Conservation (phyloP, 768 basidiomycete genomes). For the Mrakia gelida region DNA sequence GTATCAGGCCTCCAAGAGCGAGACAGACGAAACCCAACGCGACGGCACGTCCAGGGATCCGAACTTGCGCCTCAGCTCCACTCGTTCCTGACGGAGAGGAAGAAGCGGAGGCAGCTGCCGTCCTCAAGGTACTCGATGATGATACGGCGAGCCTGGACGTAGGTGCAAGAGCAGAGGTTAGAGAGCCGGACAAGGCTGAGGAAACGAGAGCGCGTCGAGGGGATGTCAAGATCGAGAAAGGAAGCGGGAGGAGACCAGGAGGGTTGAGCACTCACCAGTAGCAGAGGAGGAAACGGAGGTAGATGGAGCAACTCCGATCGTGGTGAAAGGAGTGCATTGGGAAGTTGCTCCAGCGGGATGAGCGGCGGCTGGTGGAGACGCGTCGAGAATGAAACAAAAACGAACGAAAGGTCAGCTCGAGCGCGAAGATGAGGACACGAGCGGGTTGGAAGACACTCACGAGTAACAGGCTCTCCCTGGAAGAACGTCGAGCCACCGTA, state of each 20-base stretch:
- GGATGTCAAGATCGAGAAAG: not conserved
- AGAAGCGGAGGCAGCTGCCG: too few relatives aligned
- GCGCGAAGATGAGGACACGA: not conserved
- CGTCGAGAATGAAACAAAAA: not conserved
- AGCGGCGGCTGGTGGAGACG: slow-evolving; percentile 36
- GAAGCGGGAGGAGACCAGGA: not conserved
- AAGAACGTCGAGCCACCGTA: slow-evolving; percentile 33
- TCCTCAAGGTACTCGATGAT: too few relatives aligned
- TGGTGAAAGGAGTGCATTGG: slow-evolving; percentile 54
- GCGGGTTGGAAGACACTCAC: not conserved
- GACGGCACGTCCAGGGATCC: too few relatives aligned
- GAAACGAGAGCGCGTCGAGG: not conserved
- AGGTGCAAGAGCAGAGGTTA: too few relatives aligned
- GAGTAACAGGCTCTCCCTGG: slow-evolving; percentile 46
- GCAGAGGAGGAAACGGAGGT: not conserved
- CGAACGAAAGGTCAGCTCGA: not conserved
- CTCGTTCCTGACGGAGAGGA: too few relatives aligned
- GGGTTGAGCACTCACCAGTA: too few relatives aligned
- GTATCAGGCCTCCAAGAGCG: too few relatives aligned
- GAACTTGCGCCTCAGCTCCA: too few relatives aligned
- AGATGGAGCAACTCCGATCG: slow-evolving; percentile 44
- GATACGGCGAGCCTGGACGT: too few relatives aligned
- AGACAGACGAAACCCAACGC: too few relatives aligned
- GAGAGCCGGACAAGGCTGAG: too few relatives aligned
- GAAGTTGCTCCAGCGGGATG: slow-evolving; percentile 49